phyloP scores from a whole-genome alignment of 768 basidiomycete species.

The Cystobasidiopsis lactophilus region DNA sequence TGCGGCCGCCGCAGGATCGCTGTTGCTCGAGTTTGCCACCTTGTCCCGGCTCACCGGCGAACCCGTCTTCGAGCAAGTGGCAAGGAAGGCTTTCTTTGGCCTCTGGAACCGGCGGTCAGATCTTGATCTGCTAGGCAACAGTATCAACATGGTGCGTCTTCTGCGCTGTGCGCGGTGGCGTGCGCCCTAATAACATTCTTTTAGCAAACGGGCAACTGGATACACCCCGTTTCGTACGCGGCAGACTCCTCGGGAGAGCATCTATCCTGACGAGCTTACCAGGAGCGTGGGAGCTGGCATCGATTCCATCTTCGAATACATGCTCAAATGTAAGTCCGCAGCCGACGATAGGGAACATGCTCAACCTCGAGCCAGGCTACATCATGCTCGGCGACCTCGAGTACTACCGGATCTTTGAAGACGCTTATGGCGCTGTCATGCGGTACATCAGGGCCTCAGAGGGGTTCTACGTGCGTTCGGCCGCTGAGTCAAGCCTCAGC shows the following conservation, averaged over 20 bases:
- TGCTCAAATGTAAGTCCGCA: conserved; percentile 37
- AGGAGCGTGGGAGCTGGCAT: conserved; percentile 92
- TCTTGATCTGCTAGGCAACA: conserved; percentile 71
- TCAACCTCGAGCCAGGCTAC: neutral
- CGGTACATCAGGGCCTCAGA: conserved; percentile 56
- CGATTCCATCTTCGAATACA: conserved; percentile 89
- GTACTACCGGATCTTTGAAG: conserved; percentile 65
- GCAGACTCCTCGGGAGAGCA: too few relatives aligned
- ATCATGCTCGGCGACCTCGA: conserved; percentile 44
- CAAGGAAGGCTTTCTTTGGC: conserved; percentile 72
- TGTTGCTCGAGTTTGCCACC: conserved; percentile 85
- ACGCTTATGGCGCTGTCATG: conserved; percentile 65
- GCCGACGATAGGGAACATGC: neutral
- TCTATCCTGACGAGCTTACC: too few relatives aligned
- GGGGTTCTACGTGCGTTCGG: conserved; percentile 51
- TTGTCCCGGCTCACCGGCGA: conserved; percentile 78
- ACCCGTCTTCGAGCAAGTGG: conserved; percentile 66
- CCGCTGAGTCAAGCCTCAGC: neutral
- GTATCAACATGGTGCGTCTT: conserved; percentile 59
- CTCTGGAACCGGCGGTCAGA: conserved; percentile 78
- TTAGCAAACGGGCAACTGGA: conserved; percentile 12
- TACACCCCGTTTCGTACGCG: conserved; percentile 33
- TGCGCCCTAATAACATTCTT: neutral
- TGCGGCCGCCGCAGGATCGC: conserved; percentile 74
- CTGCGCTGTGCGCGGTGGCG: conserved; percentile 20